Percentiles rank a stretch among this genome's conserved stretches.
Conservation (phyloP, 768 basidiomycete species). For the Panaeolus cyanescens region DNA sequence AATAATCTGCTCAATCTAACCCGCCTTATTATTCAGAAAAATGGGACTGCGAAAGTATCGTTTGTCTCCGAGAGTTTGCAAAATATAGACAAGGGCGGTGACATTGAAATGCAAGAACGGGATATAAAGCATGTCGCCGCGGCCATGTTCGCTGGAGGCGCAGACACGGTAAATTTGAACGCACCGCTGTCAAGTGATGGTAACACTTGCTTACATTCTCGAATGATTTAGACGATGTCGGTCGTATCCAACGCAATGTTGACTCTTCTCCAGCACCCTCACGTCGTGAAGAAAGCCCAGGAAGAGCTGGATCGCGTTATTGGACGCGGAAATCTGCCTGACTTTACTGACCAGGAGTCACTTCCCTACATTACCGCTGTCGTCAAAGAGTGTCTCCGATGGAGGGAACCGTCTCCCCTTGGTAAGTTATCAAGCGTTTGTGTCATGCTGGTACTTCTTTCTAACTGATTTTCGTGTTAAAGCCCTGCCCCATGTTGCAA, state of each 20-base stretch:
- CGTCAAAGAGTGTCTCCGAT: constrained; percentile 30
- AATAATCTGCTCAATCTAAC: not conserved
- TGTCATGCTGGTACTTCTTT: not conserved
- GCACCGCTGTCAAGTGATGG: not conserved
- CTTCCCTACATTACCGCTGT: constrained; percentile 37
- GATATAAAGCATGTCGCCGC: constrained; percentile 1
- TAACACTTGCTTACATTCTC: not conserved
- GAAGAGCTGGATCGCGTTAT: constrained; percentile 36
- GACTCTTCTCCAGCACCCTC: constrained; percentile 31
- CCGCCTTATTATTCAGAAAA: constrained; percentile 8
- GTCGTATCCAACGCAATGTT: constrained; percentile 32
- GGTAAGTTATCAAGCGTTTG: constrained; percentile 19
- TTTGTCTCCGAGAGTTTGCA: constrained; percentile 10
- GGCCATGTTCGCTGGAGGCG: not conserved
- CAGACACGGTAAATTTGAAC: constrained; percentile 3
- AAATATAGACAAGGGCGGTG: not conserved
- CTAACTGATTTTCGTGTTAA: not conserved
- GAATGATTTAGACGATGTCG: constrained; percentile 22
- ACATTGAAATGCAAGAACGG: not conserved
- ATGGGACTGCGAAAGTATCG: constrained; percentile 11
- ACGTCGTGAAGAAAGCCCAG: constrained; percentile 33
- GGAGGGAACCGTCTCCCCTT: constrained; percentile 32
- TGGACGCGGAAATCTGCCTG: constrained; percentile 32
- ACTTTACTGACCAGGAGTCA: constrained; percentile 24
- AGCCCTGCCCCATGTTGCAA: not conserved